These are phyloP conservation scores for Saccharomyces hybrid DNA, from an alignment of 1,139 yeast genomes.

Conservation along the genomic window DNA sequence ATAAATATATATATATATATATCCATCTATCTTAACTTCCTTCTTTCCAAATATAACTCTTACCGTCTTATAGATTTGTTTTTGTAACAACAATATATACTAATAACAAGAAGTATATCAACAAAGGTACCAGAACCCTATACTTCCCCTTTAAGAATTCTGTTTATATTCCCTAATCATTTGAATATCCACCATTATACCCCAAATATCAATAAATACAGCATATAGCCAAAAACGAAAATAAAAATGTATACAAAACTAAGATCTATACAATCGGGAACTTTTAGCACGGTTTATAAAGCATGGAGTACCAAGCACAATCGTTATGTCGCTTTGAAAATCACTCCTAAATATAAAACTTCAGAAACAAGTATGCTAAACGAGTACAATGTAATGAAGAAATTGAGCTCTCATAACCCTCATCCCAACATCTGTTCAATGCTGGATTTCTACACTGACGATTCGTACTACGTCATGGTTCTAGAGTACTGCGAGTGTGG, in stretches of 20 bases:
- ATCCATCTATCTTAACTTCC: background rate
- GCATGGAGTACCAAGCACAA: slow-evolving; percentile 14
- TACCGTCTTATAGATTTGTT: too few relatives aligned
- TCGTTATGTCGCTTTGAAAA: slow-evolving; percentile 27
- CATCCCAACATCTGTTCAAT: slow-evolving; percentile 48
- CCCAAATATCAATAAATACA: too few relatives aligned
- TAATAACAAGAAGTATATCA: background rate
- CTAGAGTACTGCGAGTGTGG: slow-evolving; percentile 84
- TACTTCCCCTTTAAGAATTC: background rate
- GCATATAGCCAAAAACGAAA: background rate
- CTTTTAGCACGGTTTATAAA: slow-evolving; percentile 23
- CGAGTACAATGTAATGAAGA: slow-evolving; percentile 21
- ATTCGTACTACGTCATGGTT: slow-evolving; percentile 44
- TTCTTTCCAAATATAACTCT: too few relatives aligned
- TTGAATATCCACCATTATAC: background rate
- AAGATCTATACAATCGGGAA: slow-evolving; percentile 19
- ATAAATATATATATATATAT: background rate
- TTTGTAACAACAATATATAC: too few relatives aligned
- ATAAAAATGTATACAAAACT: slow-evolving; percentile 15
- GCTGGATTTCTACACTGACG: slow-evolving; percentile 64
- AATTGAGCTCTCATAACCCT: slow-evolving; percentile 13
- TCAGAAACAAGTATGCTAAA: slow-evolving; percentile 14
- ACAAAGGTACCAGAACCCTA: background rate
- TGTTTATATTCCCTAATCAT: background rate
- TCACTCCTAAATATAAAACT: slow-evolving; percentile 18